Base-by-base conservation (phyloP, 2,329 filamentous ascomycete species). In the Trichothecium sympodiale region DNA sequence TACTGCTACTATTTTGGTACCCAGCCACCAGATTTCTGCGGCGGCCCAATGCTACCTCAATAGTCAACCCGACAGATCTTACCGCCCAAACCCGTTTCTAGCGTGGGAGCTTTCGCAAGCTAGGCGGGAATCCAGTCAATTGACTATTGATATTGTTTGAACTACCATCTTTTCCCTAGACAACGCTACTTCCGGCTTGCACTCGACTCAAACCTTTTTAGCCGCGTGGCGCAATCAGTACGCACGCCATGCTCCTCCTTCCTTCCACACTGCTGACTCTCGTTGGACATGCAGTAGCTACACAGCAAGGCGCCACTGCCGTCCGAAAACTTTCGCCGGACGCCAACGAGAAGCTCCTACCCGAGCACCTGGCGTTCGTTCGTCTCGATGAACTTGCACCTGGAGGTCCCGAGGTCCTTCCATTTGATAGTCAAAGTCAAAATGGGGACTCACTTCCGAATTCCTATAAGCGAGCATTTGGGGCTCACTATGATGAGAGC, bases 251-350 rank as follows among this genome's bases (percentile, higher is more conserved):
- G n/a, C 39, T 62, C 26, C 41, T 54, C 31, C 53, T 69, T 7
- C 59, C 65, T 8, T 45, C 60, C 7, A 61, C 65, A n/a, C 48
- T 71, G 29, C 56, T 71, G 30, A 51, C 67, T 13, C 56, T 74
- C 17, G 46, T 69, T 31, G 52, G 60, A 3, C 52, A 51, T n/a
- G 45, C 53, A 42, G 38, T 54, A 3, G 59, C 60, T 23, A 54
- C 35, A 28, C 29, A 55, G 18, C 51, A 50, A 34, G 39, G 40
- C 14, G 80, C 80, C 1, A 69, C 72, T 2, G 82, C 74, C 1
- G 66, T 88, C 37, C 74, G 72, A 51, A 87, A 87, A 52, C 83
- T 88, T 73, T 67, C 74, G 32, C 65, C 66, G 5, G 77, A 86
- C 50, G 71, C 75, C 34, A 73, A 73, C 40, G 80, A 84, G 52